Conservation (phyloP, 805 yeast genomes). For the Starmerella vitae region DNA sequence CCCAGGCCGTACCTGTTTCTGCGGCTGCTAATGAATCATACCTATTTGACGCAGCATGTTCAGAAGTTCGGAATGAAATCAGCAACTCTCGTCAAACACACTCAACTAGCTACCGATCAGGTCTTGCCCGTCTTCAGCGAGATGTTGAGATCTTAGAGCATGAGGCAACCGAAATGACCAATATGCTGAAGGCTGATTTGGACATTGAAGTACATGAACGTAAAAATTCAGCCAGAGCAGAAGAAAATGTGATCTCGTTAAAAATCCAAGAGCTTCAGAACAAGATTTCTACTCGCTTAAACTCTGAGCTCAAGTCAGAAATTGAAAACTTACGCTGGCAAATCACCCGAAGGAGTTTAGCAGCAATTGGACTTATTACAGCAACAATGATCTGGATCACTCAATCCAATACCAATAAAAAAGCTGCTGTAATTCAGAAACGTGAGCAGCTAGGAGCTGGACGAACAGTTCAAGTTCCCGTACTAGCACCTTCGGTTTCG, state of each 20-base stretch:
- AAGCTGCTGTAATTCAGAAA: constrained; percentile 16
- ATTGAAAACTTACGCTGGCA: constrained; percentile 89
- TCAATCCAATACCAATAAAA: constrained; percentile 27
- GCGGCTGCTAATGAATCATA: constrained; percentile 82
- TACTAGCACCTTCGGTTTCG: constrained; percentile 15
- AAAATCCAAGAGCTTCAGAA: constrained; percentile 71
- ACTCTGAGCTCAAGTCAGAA: constrained; percentile 69
- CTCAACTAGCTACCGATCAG: constrained; percentile 50
- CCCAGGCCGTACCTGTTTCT: constrained; percentile 32
- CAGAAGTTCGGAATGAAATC: constrained; percentile 70
- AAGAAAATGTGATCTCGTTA: constrained; percentile 52
- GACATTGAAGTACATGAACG: constrained; percentile 79
- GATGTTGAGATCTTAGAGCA: constrained; percentile 62
- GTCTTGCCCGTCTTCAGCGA: constrained; percentile 56
- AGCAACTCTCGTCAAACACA: constrained; percentile 58
- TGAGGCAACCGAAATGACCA: constrained; percentile 52
- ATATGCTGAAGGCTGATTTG: constrained; percentile 55
- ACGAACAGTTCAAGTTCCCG: constrained; percentile 10
- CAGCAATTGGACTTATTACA: constrained; percentile 57
- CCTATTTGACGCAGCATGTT: constrained; percentile 80
- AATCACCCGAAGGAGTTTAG: constrained; percentile 73
- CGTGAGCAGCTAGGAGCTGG: constrained; percentile 12
- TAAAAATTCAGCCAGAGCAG: constrained; percentile 66
- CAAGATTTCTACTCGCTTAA: constrained; percentile 67
- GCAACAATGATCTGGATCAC: constrained; percentile 40